phyloP scores from a whole-genome alignment of 2,329 filamentous ascomycete species.

The Alternaria conjuncta region DNA sequence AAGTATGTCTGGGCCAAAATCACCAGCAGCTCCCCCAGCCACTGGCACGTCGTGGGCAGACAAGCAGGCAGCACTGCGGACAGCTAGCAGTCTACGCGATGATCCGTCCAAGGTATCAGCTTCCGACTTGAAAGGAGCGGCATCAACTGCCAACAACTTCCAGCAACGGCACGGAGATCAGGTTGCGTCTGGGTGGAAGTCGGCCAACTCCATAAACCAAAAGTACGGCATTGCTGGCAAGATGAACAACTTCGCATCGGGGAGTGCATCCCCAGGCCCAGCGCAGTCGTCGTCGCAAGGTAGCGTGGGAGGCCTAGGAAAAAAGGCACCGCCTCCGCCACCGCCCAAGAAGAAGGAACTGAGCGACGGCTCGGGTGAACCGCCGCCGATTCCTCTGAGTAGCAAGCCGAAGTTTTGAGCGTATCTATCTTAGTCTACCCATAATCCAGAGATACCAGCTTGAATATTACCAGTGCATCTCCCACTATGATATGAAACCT shows the following conservation, averaged over 20 bases:
- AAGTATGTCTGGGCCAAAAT: conserved; percentile 45
- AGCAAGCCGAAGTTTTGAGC: conserved; percentile 60
- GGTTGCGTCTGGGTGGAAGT: conserved; percentile 65
- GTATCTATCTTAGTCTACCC: not conserved
- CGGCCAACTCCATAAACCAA: conserved; percentile 64
- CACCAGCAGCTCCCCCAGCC: conserved; percentile 36
- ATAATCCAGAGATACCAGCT: not conserved
- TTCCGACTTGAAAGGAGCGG: conserved; percentile 64
- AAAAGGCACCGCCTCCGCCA: conserved; percentile 65
- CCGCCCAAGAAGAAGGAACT: conserved; percentile 62
- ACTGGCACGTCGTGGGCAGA: conserved; percentile 69
- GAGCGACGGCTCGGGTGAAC: conserved; percentile 46
- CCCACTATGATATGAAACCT: not conserved
- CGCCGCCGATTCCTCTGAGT: conserved; percentile 63
- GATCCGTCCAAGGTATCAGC: conserved; percentile 68
- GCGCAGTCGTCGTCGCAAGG: conserved; percentile 31
- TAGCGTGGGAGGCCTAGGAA: conserved; percentile 47
- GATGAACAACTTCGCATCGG: conserved; percentile 52
- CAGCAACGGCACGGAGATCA: conserved; percentile 73
- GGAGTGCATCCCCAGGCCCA: conserved; percentile 29
- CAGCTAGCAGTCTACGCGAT: conserved; percentile 65
- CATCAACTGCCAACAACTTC: conserved; percentile 70
- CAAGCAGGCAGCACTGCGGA: conserved; percentile 66
- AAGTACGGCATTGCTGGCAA: conserved; percentile 65
- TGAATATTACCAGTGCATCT: not conserved